A percentile compares a stretch with the other conserved stretches of the same genome.
Conservation (phyloP, 257 asterid genomes). For the Cynanchum wilfordii region DNA sequence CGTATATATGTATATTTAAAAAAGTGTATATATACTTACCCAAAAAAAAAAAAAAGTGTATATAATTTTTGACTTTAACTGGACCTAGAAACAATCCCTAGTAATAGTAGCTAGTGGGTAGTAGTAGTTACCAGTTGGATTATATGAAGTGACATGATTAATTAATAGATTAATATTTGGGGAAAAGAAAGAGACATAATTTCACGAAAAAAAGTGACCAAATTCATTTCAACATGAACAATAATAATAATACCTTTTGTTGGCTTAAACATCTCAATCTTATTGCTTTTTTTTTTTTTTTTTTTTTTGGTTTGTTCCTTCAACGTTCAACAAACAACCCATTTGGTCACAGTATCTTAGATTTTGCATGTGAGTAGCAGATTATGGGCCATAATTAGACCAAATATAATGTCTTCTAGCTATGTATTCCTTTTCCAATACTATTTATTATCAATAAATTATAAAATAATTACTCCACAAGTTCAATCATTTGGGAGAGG, state of each 20-base stretch:
- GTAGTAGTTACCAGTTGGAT: slow-evolving; percentile 42
- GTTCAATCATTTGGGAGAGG: not conserved
- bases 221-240: slow-evolving; percentile 37
- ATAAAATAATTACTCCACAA: not conserved
- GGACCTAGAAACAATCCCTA: too few species aligned
- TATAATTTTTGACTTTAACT: too few species aligned
- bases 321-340: slow-evolving; percentile 15
- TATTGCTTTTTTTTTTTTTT: not conserved
- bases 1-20: too few species aligned
- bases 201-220: slow-evolving; percentile 22
- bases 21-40: too few species aligned
- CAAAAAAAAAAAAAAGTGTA: too few species aligned
- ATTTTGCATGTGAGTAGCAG: slow-evolving; percentile 35
- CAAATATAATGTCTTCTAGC: slow-evolving; percentile 1
- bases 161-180: slow-evolving; percentile 19
- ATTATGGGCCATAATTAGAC: slow-evolving; percentile 12
- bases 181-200: slow-evolving; percentile 2
- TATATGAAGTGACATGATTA: slow-evolving; percentile 20
- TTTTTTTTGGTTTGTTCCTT: not conserved
- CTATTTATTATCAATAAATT: not conserved
- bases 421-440: not conserved
- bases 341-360: slow-evolving; percentile 21
- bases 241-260: slow-evolving; percentile 22
- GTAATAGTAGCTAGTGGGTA: not conserved
- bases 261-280: slow-evolving; percentile 17